Base-by-base conservation (phyloP, 371 early-diverging fungal species). In the Actinomortierella wolfii region DNA sequence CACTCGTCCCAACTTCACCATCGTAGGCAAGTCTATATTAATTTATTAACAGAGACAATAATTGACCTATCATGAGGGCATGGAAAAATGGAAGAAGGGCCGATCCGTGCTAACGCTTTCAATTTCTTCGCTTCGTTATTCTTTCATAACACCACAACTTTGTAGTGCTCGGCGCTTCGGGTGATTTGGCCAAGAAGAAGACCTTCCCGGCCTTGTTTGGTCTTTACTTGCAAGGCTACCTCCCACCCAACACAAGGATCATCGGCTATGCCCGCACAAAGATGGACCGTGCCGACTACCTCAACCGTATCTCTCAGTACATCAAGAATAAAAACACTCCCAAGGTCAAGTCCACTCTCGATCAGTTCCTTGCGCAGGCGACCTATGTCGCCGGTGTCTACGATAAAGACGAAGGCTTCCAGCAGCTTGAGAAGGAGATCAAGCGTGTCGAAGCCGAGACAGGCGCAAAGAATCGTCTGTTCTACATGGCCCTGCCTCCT, bases 401-500 rank as follows among this genome's bases (percentile, higher is more conserved):
- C 71, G 94, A 96, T 66, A 81, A 93, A 54, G 83, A 85, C 26
- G 86, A 82, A 3, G 82, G 85, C 7, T 96, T 83, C 75, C 57
- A 85, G 54, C 63, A 70, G 1, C 81, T 96, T 18, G 79, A 86
- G 61, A 45, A 76, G 11, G 82, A 79, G 58, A 67, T 94, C 17
- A 76, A 78, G 24, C 77, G 81, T 28, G 64, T 83, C 24, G 88
- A 86, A 54, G 61, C 77, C 3, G 81, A 89, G 53, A 76, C 82
- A 40, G 74, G 71, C 24, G 73, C 81, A 42, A 68, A 58, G 56
- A 82, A 84, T 57, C 83, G 94, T 24, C 75, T 97, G 18, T 96
- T 95, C 69, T 99, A 99, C 81, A 88, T 99, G 90, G 97, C 99
- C 0, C 78, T 98, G 47, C 99, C 99, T 25, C 99, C 99, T 17